Evolutionary conservation across 164 flowering plant species (phyloP), one percentile per base, ranked within the genome.

Genomic region (Cinnamomum micranthum): DNA sequence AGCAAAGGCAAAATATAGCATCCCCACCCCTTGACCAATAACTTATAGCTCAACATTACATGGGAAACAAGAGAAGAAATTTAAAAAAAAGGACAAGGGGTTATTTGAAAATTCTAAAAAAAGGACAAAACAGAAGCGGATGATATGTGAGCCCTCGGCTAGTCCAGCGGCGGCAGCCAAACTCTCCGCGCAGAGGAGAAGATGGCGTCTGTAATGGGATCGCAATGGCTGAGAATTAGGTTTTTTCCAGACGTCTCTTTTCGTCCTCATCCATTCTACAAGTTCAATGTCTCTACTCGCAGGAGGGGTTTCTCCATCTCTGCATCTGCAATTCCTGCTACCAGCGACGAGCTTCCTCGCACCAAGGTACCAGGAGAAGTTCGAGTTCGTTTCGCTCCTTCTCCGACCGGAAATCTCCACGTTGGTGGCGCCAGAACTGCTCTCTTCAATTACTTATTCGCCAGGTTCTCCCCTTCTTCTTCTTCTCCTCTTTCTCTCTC

Each of bases 381-480:
- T 69, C 85, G 97, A 10, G 97, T 92, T 25, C 96, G 99, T 9
- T 95, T 95, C 64, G 98, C 98, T 70, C 99, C 99, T 74, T 93
- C 98, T 1, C 99, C 99, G 0, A 95, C 99, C 23, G 98, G 99
- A 4, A 91, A 92, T 74, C 94, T 95, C 51, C 99, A 95, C 59
- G 98, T 95, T 2, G 99, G 99, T 2, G 98, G 99, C 35, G 97
- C 98, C 4, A 80, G 98, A 77, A 95, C 99, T 6, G 99, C 98
- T 3, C 95, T 93, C n/a, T 95, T 88, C 83, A 93, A 93, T 74
- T 95, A 92, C 77, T 71, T 95, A 76, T 93, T 92, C 65, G 95
- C 99, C 27, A 95, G 95, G 95, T 92, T 55, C 13, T 70, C 23
- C 69, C 23, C 20, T 20, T 9, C 25, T 69, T 2, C 50, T 50